Percentiles rank a stretch among this genome's conserved stretches.
These are phyloP conservation scores for Heterococcus sp. DNA, from an alignment of 108 stramenopile genomes.

Conservation along the genomic window DNA sequence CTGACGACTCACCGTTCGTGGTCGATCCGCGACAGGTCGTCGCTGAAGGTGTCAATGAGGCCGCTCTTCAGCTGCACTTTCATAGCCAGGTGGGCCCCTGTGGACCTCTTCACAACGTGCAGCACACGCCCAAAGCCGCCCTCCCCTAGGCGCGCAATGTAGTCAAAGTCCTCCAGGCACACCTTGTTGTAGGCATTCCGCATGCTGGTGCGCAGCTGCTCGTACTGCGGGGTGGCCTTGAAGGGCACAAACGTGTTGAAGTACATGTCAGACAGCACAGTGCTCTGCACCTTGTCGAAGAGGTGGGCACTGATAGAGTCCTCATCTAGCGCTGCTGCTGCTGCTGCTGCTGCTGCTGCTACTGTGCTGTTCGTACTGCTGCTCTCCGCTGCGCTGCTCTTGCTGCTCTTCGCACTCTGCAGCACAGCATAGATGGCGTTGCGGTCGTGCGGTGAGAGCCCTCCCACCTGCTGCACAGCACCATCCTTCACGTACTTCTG, in stretches of 20 bases:
- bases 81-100: slow-evolving; percentile 61
- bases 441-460: too few relatives aligned
- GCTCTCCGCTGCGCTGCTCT: too few relatives aligned
- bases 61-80: slow-evolving; percentile 67
- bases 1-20: slow-evolving; percentile 19
- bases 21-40: slow-evolving; percentile 48
- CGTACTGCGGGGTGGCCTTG: slow-evolving; percentile 25
- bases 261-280: slow-evolving; percentile 53
- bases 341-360: too few relatives aligned
- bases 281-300: slow-evolving; percentile 45
- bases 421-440: too few relatives aligned
- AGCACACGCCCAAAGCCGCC: slow-evolving; percentile 58
- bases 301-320: slow-evolving; percentile 17
- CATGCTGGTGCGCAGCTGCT: slow-evolving; percentile 18
- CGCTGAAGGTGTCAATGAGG: slow-evolving; percentile 55
- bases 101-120: slow-evolving; percentile 56
- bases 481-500: slow-evolving; percentile 57
- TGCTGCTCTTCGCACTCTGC: too few relatives aligned
- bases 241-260: slow-evolving; percentile 55
- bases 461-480: slow-evolving; percentile 14
- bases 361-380: too few relatives aligned
- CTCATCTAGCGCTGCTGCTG: too few relatives aligned
- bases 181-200: slow-evolving; percentile 49
- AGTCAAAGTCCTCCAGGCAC: slow-evolving; percentile 50
- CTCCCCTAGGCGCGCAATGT: slow-evolving; percentile 54